Percentiles rank a stretch among this genome's conserved stretches.
These are phyloP conservation scores for Cladorrhinum sp. DNA, from an alignment of 2,329 filamentous ascomycete genomes.

Conservation along the genomic window DNA sequence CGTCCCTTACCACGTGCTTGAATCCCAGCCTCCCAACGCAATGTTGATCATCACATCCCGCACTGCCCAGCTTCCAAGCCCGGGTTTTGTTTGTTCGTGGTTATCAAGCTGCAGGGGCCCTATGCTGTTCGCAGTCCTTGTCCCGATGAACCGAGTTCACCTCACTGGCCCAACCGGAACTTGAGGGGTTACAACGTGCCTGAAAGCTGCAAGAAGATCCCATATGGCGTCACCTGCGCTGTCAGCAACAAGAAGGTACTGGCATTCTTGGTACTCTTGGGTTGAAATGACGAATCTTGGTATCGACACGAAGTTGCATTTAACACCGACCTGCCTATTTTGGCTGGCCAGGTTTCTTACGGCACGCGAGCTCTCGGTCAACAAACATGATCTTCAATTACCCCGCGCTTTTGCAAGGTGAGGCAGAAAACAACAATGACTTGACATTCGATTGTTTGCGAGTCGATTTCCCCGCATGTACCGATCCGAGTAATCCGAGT, in stretches of 20 bases:
- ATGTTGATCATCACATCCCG: neutral
- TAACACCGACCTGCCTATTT: neutral
- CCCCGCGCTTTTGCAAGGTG: neutral
- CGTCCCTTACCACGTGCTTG: too few relatives aligned
- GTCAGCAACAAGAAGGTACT: neutral
- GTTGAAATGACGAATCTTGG: neutral
- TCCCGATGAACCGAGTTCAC: neutral
- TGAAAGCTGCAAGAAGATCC: neutral
- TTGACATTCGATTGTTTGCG: neutral
- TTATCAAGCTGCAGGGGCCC: neutral
- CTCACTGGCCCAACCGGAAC: neutral
- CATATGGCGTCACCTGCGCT: neutral
- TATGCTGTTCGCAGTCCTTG: neutral
- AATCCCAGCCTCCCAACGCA: neutral
- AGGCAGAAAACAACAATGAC: neutral
- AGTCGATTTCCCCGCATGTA: neutral
- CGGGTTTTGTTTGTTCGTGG: neutral
- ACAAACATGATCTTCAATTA: neutral
- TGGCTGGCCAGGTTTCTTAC: neutral
- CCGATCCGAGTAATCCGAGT: neutral
- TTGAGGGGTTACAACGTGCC: neutral
- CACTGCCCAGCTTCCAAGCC: neutral
- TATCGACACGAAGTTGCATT: neutral
- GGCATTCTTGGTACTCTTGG: neutral
- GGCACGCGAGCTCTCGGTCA: neutral